Base-by-base conservation (phyloP, 441 rosid species). In the Pelargonium fulgidum region DNA sequence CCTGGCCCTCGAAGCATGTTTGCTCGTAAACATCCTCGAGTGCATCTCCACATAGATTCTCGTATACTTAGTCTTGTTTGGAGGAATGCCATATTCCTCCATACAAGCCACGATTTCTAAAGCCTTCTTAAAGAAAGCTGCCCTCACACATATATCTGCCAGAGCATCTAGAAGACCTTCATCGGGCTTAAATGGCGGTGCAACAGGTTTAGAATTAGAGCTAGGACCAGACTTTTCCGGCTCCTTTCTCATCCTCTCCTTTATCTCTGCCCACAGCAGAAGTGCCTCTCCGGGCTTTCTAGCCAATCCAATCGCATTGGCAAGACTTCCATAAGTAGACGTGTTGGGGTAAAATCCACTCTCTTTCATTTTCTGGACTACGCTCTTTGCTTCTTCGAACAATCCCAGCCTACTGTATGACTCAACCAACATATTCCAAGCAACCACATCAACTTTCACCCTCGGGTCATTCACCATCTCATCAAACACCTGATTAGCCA, bases 281-380 rank as follows among this genome's bases (percentile, higher is more conserved):
- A 90, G 97, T 16, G 96, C 99, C 75, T 91, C 97, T 39, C 97
- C 96, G 2, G 99, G 99, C 73, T 87, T 94, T 83, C 96, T 88
- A 20, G 99, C 97, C 76, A 88, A 39, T 48, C 92, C 80, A 79
- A 90, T 89, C 22, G 85, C 96, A 56, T 83, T 89, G 16, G 93
- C 93, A 36, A 91, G 91, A 68, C 97, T 91, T 12, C 95, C 89
- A 24, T 91, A 94, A 33, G 99, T 90, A 22, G 97, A 80, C 12
- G 83, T 96, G 67, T 91, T 85, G 1, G 97, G 96, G 73, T 83
- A 66, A 70, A 85, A 81, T 7, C 93, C 92, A 0, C 70, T 77
- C 76, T 86, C 92, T 78, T 83, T 87, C 98, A 90, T 92, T 67
- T 76, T 81, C 79, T 81, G 79, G 66, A 90, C 77, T 26, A 85